phyloP scores from a whole-genome alignment of 768 basidiomycete species.

The Infundibulicybe gibba region DNA sequence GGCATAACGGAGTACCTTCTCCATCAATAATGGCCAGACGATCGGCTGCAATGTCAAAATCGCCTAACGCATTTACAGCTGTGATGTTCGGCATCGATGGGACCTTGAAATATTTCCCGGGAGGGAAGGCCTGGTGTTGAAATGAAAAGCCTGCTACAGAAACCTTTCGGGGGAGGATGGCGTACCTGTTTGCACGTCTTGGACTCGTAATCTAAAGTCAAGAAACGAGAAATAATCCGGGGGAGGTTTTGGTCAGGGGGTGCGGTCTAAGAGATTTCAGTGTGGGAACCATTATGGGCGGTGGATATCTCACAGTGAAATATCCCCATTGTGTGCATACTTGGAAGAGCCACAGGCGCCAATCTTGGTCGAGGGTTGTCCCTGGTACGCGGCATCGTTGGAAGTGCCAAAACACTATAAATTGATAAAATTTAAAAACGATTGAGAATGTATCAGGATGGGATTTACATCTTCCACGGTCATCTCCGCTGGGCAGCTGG shows the following conservation, averaged over 20 bases:
- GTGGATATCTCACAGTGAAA: conserved; percentile 55
- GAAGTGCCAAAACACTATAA: conserved; percentile 83
- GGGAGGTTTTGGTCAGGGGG: conserved; percentile 69
- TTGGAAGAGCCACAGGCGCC: conserved; percentile 90
- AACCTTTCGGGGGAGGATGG: not conserved
- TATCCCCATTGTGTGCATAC: conserved; percentile 97
- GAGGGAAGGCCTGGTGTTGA: conserved; percentile 59
- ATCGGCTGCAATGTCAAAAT: conserved; percentile 77
- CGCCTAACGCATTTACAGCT: conserved; percentile 80
- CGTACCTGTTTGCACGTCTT: conserved; percentile 63
- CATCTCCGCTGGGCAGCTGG: conserved; percentile 47
- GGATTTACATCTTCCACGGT: conserved; percentile 29
- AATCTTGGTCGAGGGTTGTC: conserved; percentile 62
- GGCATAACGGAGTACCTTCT: conserved; percentile 43
- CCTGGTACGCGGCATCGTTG: conserved; percentile 61
- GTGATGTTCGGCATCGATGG: conserved; percentile 77
- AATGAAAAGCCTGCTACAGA: not conserved
- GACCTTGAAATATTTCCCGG: conserved; percentile 71
- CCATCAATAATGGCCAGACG: conserved; percentile 87
- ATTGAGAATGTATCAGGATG: not conserved
- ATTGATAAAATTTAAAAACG: not conserved
- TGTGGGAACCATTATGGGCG: not conserved
- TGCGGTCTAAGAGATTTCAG: conserved; percentile 45
- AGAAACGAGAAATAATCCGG: conserved; percentile 73
- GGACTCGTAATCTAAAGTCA: conserved; percentile 69